A percentile compares a stretch with the other conserved stretches of the same genome.
phyloP scores from a whole-genome alignment of 2,329 filamentous ascomycete species.

The Curvularia hawaiiensis region DNA sequence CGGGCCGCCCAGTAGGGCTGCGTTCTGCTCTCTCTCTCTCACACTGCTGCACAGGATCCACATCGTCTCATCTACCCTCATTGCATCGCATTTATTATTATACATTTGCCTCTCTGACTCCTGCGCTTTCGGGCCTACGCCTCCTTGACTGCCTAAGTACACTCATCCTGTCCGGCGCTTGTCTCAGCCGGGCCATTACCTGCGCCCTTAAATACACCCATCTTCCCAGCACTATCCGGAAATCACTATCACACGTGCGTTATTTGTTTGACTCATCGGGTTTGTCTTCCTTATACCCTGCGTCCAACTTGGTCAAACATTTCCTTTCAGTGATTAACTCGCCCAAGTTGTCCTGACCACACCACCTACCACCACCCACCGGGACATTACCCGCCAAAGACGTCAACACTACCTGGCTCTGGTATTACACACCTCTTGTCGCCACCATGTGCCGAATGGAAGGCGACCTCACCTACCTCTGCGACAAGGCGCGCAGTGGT shows the following conservation, averaged over 20 bases:
- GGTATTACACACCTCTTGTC: background rate
- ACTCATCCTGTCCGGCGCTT: slow-evolving; percentile 26
- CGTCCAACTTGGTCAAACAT: background rate
- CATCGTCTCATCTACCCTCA: slow-evolving; percentile 31
- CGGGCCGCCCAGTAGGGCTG: slow-evolving; percentile 31
- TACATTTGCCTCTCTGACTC: slow-evolving; percentile 32
- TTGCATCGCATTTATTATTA: slow-evolving; percentile 25
- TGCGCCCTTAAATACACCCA: slow-evolving; percentile 22
- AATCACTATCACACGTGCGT: background rate
- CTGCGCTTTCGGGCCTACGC: slow-evolving; percentile 21
- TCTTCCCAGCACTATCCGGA: slow-evolving; percentile 7
- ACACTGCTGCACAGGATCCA: slow-evolving; percentile 26
- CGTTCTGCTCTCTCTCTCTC: slow-evolving; percentile 27
- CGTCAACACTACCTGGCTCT: background rate
- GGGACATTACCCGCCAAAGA: background rate
- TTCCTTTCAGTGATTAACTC: background rate
- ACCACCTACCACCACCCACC: background rate
- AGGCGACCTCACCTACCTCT: slow-evolving; percentile 30
- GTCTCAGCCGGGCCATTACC: slow-evolving; percentile 37
- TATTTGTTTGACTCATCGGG: slow-evolving; percentile 1
- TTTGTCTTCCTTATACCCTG: slow-evolving; percentile 4
- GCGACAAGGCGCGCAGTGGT: slow-evolving; percentile 29
- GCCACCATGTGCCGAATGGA: slow-evolving; percentile 42
- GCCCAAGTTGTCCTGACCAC: background rate
- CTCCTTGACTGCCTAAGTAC: slow-evolving; percentile 21